phyloP scores from a whole-genome alignment of 1,284 basidiomycete genomes.

The Stereum hirsutum region DNA sequence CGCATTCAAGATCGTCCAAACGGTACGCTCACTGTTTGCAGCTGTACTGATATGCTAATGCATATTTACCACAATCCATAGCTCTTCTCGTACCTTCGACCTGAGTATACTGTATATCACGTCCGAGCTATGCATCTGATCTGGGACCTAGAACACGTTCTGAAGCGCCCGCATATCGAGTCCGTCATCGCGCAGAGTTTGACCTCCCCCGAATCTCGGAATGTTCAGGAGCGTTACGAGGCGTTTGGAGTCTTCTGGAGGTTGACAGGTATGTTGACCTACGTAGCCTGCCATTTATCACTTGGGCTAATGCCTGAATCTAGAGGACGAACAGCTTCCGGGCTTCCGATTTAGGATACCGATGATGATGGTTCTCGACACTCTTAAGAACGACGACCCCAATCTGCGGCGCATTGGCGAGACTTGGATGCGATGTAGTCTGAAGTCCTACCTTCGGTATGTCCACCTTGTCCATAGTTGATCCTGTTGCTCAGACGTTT shows the following conservation, averaged over 20 bases:
- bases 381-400: slow-evolving; percentile 70
- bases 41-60: too few relatives aligned
- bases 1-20: slow-evolving; percentile 48
- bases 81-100: slow-evolving; percentile 71
- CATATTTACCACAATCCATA: slow-evolving; percentile 18
- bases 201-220: slow-evolving; percentile 38
- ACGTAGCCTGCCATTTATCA: slow-evolving; percentile 4
- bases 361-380: slow-evolving; percentile 82
- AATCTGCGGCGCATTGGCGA: slow-evolving; percentile 71
- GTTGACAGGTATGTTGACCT: slow-evolving; percentile 58
- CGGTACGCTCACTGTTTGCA: slow-evolving; percentile 23
- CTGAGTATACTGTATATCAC: slow-evolving; percentile 67
- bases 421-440: slow-evolving; percentile 91
- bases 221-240: slow-evolving; percentile 60
- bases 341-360: slow-evolving; percentile 80
- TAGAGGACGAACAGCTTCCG: slow-evolving; percentile 77
- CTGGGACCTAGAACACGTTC: slow-evolving; percentile 72
- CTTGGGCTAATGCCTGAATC: background rate
- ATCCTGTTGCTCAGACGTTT: slow-evolving; percentile 6
- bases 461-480: slow-evolving; percentile 10
- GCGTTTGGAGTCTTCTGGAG: slow-evolving; percentile 93
- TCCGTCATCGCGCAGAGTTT: slow-evolving; percentile 70
- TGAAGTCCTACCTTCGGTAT: slow-evolving; percentile 86
- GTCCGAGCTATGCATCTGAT: slow-evolving; percentile 78
- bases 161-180: slow-evolving; percentile 60